A percentile compares a stretch with the other conserved stretches of the same genome.
Evolutionary conservation across 345 rosid species (phyloP).

Genomic region (Bretschneidera sinensis): DNA sequence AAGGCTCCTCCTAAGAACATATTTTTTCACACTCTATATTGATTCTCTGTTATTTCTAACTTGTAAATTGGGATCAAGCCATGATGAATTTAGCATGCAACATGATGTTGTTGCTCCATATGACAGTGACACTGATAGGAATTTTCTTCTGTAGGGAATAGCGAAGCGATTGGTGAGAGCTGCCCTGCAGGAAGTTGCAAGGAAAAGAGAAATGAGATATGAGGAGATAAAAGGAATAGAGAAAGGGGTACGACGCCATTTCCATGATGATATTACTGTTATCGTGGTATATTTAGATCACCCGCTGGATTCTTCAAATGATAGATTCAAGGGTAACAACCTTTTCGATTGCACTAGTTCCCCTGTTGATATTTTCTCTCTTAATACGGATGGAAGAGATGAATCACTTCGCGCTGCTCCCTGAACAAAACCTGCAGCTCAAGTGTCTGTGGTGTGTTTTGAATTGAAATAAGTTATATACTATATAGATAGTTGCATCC

Average conservation of each 20-base stretch:
- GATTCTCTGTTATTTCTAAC: not conserved
- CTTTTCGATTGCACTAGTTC: slow-evolving; percentile 26
- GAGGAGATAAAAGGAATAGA: slow-evolving; percentile 36
- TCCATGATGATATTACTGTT: slow-evolving; percentile 66
- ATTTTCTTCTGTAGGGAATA: slow-evolving; percentile 33
- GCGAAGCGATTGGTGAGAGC: slow-evolving; percentile 53
- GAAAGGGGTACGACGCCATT: slow-evolving; percentile 51
- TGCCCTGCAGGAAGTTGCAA: slow-evolving; percentile 51
- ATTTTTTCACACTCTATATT: not conserved
- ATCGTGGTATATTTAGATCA: slow-evolving; percentile 51
- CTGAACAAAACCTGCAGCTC: not conserved
- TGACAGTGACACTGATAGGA: not conserved
- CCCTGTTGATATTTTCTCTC: slow-evolving; percentile 51
- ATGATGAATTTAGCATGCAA: too few relatives aligned
- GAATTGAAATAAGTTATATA: too few relatives aligned
- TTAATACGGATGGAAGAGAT: slow-evolving; percentile 18
- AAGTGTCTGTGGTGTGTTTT: too few relatives aligned
- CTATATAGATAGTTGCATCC: too few relatives aligned
- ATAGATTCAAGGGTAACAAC: slow-evolving; percentile 19
- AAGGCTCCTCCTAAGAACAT: slow-evolving; percentile 3
- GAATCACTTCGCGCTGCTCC: slow-evolving; percentile 6
- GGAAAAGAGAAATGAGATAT: slow-evolving; percentile 48
- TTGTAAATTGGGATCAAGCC: too few relatives aligned
- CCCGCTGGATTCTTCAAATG: slow-evolving; percentile 19
- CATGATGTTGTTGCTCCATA: too few relatives aligned